phyloP scores from a whole-genome alignment of 805 yeast genomes.

The Yamadazyma tumulicola region DNA sequence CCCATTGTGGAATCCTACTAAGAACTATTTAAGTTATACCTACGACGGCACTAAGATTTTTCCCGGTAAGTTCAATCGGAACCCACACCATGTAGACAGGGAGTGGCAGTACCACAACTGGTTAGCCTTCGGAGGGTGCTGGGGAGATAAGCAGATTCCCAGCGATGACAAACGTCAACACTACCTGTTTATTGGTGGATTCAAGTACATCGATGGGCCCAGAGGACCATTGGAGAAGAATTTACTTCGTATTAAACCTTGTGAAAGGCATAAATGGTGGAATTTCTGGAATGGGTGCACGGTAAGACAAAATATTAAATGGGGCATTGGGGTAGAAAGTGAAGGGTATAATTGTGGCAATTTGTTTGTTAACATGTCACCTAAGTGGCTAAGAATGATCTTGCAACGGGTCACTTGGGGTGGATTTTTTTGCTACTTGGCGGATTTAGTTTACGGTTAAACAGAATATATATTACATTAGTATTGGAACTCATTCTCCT shows the following conservation, averaged over 20 bases:
- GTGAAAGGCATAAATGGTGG: constrained; percentile 92
- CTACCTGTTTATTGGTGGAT: constrained; percentile 80
- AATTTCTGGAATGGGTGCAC: constrained; percentile 82
- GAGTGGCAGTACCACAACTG: constrained; percentile 63
- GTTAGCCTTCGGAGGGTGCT: constrained; percentile 76
- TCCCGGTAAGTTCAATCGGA: constrained; percentile 39
- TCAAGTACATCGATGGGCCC: constrained; percentile 92
- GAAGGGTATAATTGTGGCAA: constrained; percentile 84
- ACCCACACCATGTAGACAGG: constrained; percentile 47
- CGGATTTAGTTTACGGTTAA: constrained; percentile 49
- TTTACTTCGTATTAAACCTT: constrained; percentile 62
- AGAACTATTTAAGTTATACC: constrained; percentile 78
- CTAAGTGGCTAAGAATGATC: constrained; percentile 45
- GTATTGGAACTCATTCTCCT: constrained; percentile 60
- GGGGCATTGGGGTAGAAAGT: constrained; percentile 86
- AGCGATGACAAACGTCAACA: constrained; percentile 74
- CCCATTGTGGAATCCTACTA: constrained; percentile 89
- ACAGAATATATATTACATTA: constrained; percentile 59
- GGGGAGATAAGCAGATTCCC: constrained; percentile 82
- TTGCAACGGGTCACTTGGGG: constrained; percentile 56
- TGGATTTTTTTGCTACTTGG: constrained; percentile 54
- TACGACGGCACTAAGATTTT: constrained; percentile 56
- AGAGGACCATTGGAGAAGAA: constrained; percentile 83
- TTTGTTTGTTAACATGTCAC: constrained; percentile 50
- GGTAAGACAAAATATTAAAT: constrained; percentile 64